Conservation (phyloP, 192 early-diverging fungal genomes). For the Chytriomyces sp. region DNA sequence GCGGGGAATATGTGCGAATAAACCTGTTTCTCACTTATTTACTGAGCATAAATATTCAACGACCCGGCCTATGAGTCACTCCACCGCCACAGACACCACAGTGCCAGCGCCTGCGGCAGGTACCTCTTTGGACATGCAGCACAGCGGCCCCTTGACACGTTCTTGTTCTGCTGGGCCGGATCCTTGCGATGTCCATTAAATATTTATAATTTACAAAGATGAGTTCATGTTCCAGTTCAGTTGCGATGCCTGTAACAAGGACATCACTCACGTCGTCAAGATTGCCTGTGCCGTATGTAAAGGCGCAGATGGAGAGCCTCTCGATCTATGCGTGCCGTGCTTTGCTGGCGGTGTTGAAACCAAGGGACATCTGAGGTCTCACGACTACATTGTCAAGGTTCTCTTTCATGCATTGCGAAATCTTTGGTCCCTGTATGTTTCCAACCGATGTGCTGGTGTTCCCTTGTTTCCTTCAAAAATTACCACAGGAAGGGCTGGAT, state of each 20-base stretch:
- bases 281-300: constrained; percentile 72
- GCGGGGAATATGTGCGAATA: constrained; percentile 6
- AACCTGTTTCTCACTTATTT: no score
- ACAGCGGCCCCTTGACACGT: no score
- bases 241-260: constrained; percentile 90
- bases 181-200: no score
- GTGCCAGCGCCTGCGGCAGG: no score
- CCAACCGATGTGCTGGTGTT: not conserved
- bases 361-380: constrained; percentile 79
- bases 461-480: not conserved
- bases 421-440: not conserved
- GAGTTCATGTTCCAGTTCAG: constrained; percentile 56
- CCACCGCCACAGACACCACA: no score
- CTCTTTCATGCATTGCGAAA: constrained; percentile 12
- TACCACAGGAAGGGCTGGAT: constrained; percentile 69
- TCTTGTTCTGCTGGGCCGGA: no score
- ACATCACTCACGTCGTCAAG: constrained; percentile 87
- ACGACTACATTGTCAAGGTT: constrained; percentile 90
- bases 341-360: constrained; percentile 85
- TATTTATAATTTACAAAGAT: constrained; percentile 14
- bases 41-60: no score
- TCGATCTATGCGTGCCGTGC: constrained; percentile 94
- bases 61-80: no score
- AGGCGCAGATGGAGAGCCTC: constrained; percentile 60
- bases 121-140: no score